Evolutionary conservation across 139 green algal species (phyloP).

Genomic region (Ostreobium quekettii): DNA sequence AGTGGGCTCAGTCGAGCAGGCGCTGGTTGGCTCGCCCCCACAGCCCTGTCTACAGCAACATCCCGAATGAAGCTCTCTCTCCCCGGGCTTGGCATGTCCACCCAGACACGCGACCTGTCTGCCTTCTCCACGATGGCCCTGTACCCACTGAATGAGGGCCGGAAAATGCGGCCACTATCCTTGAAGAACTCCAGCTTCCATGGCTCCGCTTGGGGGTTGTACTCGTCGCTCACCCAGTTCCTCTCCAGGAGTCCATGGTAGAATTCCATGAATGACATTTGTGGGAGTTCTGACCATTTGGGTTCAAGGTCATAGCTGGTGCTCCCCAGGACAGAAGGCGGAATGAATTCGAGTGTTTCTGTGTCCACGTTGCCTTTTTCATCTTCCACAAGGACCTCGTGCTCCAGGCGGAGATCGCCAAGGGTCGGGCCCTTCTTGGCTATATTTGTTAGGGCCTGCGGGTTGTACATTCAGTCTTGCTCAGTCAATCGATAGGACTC

Average conservation of each 20-base stretch:
- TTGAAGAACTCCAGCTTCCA: slow-evolving; percentile 15
- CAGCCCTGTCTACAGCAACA: not conserved
- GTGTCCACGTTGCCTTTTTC: not conserved
- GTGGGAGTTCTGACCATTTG: not conserved
- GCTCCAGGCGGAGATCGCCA: slow-evolving; percentile 5
- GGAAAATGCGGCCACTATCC: slow-evolving; percentile 13
- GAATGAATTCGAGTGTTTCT: slow-evolving; percentile 6
- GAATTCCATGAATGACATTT: slow-evolving; percentile 17
- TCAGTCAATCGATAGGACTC: no score
- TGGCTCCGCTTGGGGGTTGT: not conserved
- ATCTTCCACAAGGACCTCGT: not conserved
- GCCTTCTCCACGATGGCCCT: slow-evolving; percentile 1
- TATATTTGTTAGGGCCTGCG: no score
- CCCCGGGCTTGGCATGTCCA: not conserved
- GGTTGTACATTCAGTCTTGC: no score
- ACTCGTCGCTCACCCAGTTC: slow-evolving; percentile 9
- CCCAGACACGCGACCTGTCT: slow-evolving; percentile 2
- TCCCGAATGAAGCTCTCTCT: slow-evolving; percentile 3
- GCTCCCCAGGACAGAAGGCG: not conserved
- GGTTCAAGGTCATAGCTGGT: not conserved
- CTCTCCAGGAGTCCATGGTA: slow-evolving; percentile 15
- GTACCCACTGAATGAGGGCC: slow-evolving; percentile 7
- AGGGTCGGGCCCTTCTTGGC: not conserved
- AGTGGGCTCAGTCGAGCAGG: no score
- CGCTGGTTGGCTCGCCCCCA: not conserved